These are phyloP conservation scores for Salix dunnii DNA, from an alignment of 345 rosid species.

Conservation along the genomic window DNA sequence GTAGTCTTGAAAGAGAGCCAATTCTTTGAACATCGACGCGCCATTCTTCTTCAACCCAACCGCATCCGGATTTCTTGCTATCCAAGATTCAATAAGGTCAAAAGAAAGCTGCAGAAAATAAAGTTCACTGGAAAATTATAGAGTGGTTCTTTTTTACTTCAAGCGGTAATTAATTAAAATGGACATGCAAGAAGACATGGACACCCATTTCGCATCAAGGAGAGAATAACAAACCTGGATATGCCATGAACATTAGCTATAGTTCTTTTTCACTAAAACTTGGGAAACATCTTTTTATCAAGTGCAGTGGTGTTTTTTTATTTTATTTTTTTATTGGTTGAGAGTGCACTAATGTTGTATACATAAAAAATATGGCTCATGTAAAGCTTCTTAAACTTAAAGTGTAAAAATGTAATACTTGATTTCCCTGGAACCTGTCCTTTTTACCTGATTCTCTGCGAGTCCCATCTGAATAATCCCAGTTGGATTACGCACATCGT, in stretches of 20 bases:
- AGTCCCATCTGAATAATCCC: constrained; percentile 44
- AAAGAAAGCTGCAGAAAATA: constrained; percentile 25
- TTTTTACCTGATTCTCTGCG: constrained; percentile 37
- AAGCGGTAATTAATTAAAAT: too few relatives aligned
- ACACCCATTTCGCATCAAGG: too few relatives aligned
- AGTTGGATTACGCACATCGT: constrained; percentile 21
- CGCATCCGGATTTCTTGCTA: constrained; percentile 11
- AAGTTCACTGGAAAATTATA: not conserved
- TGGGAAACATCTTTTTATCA: not conserved
- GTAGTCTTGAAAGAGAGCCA: constrained; percentile 36
- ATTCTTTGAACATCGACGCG: constrained; percentile 19
- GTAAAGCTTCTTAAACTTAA: too few relatives aligned
- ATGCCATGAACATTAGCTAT: not conserved
- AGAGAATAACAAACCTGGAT: not conserved
- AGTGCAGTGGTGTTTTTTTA: too few relatives aligned
- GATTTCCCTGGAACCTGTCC: too few relatives aligned
- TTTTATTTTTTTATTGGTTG: too few relatives aligned
- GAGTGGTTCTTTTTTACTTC: not conserved
- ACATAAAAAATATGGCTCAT: too few relatives aligned
- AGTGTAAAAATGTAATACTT: too few relatives aligned
- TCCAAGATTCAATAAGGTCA: constrained; percentile 27
- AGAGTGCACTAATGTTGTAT: too few relatives aligned
- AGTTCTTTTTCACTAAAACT: not conserved
- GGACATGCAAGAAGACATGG: too few relatives aligned
- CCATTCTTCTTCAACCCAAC: constrained; percentile 15